These are phyloP conservation scores for Fusarium avenaceum DNA, from an alignment of 2,329 filamentous ascomycete genomes.

Conservation along the genomic window DNA sequence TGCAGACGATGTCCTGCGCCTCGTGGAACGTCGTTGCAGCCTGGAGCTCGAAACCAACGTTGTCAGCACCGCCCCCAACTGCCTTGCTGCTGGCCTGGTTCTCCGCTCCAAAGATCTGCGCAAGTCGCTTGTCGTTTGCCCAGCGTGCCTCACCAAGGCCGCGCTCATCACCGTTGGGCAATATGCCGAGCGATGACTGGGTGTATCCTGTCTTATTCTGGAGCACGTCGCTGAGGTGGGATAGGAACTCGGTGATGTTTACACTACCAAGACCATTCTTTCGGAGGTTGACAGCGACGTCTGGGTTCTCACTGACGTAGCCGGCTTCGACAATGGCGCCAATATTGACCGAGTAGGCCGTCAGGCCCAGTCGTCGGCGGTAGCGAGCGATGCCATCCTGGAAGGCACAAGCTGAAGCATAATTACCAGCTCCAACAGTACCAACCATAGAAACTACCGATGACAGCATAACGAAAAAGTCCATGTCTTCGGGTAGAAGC, in stretches of 20 bases:
- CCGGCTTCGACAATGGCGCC: slow-evolving; percentile 45
- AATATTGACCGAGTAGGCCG: slow-evolving; percentile 43
- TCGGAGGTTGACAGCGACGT: slow-evolving; percentile 27
- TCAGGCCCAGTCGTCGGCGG: slow-evolving; percentile 31
- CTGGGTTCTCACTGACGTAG: slow-evolving; percentile 41
- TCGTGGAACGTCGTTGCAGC: not conserved
- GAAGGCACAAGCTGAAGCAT: slow-evolving; percentile 50
- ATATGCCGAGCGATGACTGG: not conserved
- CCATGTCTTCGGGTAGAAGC: slow-evolving; percentile 44
- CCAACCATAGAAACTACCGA: slow-evolving; percentile 53
- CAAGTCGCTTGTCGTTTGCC: not conserved
- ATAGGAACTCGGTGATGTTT: slow-evolving; percentile 1
- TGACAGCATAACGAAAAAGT: slow-evolving; percentile 58
- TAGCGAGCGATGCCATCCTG: slow-evolving; percentile 53
- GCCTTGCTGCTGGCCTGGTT: not conserved
- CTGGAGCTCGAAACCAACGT: slow-evolving; percentile 3
- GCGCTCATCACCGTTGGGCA: not conserved
- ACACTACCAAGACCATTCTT: slow-evolving; percentile 33
- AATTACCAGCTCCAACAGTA: slow-evolving; percentile 47
- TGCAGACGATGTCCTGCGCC: slow-evolving; percentile 2
- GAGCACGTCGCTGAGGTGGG: not conserved
- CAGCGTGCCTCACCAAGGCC: not conserved
- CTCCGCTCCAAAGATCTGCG: not conserved
- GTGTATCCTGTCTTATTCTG: not conserved
- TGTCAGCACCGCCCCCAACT: not conserved